Evolutionary conservation across 371 early-diverging fungal species (phyloP).

Genomic region (Mucor indicus): DNA sequence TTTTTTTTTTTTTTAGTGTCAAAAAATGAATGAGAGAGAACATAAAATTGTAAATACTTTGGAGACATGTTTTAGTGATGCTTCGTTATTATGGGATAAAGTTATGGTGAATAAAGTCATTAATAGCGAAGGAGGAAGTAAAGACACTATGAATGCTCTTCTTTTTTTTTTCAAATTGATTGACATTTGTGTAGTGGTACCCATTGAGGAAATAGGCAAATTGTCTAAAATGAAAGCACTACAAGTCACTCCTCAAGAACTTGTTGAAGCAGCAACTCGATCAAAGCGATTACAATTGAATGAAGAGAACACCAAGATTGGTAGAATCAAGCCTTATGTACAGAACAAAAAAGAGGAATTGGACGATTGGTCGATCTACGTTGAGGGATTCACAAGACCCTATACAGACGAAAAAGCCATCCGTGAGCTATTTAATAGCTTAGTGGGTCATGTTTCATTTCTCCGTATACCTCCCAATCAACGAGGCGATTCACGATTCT

Average conservation of each 20-base stretch:
- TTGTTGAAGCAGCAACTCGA: too few species aligned
- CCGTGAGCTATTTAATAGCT: slow-evolving; percentile 15
- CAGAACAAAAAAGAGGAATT: slow-evolving; percentile 24
- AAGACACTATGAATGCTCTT: not conserved
- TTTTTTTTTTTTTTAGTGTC: not conserved
- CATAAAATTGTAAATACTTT: slow-evolving; percentile 29
- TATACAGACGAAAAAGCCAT: slow-evolving; percentile 26
- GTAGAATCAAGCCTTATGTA: slow-evolving; percentile 35
- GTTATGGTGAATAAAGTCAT: slow-evolving; percentile 23
- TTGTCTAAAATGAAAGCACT: slow-evolving; percentile 22
- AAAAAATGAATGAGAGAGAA: slow-evolving; percentile 1
- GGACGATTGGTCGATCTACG: slow-evolving; percentile 44
- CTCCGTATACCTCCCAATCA: slow-evolving; percentile 30
- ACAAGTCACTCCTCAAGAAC: slow-evolving; percentile 22
- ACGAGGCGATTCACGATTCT: slow-evolving; percentile 1
- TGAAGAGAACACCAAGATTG: slow-evolving; percentile 9
- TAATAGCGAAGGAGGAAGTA: slow-evolving; percentile 30
- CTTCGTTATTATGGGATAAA: slow-evolving; percentile 41
- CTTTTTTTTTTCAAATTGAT: not conserved
- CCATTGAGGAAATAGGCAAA: slow-evolving; percentile 14
- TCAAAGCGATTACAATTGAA: slow-evolving; percentile 8
- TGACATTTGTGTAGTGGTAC: slow-evolving; percentile 22
- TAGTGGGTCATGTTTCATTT: slow-evolving; percentile 34
- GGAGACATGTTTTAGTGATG: slow-evolving; percentile 44
- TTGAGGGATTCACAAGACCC: slow-evolving; percentile 28